These are phyloP conservation scores for Skeletonema marinoi DNA, from an alignment of 108 stramenopile genomes.

Conservation along the genomic window DNA sequence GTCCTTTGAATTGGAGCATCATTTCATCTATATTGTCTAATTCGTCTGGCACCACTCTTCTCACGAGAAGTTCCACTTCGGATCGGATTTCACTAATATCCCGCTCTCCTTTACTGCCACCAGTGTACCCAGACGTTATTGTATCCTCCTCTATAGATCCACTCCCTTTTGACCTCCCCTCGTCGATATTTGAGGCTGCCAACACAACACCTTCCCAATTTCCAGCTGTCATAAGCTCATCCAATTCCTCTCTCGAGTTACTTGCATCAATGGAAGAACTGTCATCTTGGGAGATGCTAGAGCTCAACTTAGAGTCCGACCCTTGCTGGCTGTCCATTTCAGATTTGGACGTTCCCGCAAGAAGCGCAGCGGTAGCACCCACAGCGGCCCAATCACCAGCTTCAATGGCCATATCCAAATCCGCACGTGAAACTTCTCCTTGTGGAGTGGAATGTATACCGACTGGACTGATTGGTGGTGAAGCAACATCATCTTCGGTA, in stretches of 20 bases:
- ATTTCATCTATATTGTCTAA: slow-evolving; percentile 72
- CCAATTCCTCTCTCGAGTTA: slow-evolving; percentile 8
- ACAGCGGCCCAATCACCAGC: slow-evolving; percentile 89
- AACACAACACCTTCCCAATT: slow-evolving; percentile 55
- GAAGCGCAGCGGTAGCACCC: slow-evolving; percentile 81
- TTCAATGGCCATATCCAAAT: slow-evolving; percentile 80
- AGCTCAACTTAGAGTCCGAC: not conserved
- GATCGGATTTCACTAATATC: slow-evolving; percentile 32
- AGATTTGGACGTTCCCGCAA: slow-evolving; percentile 36
- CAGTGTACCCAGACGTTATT: not conserved
- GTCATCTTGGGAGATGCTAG: not conserved
- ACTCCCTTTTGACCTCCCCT: not conserved
- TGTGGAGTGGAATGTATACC: slow-evolving; percentile 4
- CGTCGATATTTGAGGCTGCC: slow-evolving; percentile 47
- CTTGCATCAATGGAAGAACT: not conserved
- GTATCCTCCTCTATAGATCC: slow-evolving; percentile 1
- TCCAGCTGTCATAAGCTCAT: slow-evolving; percentile 36
- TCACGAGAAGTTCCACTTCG: slow-evolving; percentile 57
- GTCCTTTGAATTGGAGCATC: slow-evolving; percentile 69
- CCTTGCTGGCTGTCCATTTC: not conserved
- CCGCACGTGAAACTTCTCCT: slow-evolving; percentile 47
- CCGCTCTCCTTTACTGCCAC: slow-evolving; percentile 4
- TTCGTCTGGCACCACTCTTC: slow-evolving; percentile 67
- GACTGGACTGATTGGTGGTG: not conserved
- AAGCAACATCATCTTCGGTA: not conserved